Percentiles rank a stretch among this genome's conserved stretches.
Evolutionary conservation across 495 filamentous ascomycete genomes (phyloP).

Genomic region (Hypoxylon trugodes): DNA sequence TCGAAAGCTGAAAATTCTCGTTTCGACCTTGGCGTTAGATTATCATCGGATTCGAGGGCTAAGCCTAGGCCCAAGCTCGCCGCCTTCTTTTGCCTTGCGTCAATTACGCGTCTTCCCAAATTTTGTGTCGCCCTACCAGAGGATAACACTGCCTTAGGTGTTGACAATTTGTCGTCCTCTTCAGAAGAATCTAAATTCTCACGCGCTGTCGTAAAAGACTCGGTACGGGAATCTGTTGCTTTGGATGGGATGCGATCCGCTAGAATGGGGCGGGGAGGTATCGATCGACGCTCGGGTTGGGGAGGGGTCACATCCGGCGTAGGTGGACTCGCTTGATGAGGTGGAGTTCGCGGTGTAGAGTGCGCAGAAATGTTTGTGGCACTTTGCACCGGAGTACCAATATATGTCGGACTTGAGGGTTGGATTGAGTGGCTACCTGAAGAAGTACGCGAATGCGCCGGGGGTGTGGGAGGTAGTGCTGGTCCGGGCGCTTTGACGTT

Average conservation of each 20-base stretch:
- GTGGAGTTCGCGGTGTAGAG: constrained; percentile 61
- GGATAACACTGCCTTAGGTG: constrained; percentile 56
- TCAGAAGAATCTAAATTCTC: constrained; percentile 70
- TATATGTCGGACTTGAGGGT: constrained; percentile 45
- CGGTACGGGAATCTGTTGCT: constrained; percentile 64
- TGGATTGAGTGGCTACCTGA: constrained; percentile 53
- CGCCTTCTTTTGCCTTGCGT: constrained; percentile 43
- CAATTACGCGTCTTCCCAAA: constrained; percentile 43
- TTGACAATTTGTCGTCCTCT: constrained; percentile 58
- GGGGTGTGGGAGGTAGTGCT: constrained; percentile 62
- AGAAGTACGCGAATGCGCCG: constrained; percentile 61
- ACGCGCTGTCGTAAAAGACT: constrained; percentile 77
- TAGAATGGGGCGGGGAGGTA: constrained; percentile 50
- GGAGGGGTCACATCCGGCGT: constrained; percentile 76
- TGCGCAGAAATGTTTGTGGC: constrained; percentile 39
- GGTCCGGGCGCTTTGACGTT: constrained; percentile 43
- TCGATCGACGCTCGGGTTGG: constrained; percentile 49
- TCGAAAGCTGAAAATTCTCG: constrained; percentile 57
- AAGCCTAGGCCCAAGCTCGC: constrained; percentile 59
- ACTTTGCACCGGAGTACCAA: constrained; percentile 46
- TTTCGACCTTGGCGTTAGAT: constrained; percentile 47
- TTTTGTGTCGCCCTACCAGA: constrained; percentile 55
- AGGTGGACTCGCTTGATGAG: constrained; percentile 71
- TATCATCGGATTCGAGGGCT: constrained; percentile 55
- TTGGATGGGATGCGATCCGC: constrained; percentile 56